Evolutionary conservation across 1,284 basidiomycete species (phyloP), one percentile per base, ranked within the genome.

Genomic region (Irpex lacteus): DNA sequence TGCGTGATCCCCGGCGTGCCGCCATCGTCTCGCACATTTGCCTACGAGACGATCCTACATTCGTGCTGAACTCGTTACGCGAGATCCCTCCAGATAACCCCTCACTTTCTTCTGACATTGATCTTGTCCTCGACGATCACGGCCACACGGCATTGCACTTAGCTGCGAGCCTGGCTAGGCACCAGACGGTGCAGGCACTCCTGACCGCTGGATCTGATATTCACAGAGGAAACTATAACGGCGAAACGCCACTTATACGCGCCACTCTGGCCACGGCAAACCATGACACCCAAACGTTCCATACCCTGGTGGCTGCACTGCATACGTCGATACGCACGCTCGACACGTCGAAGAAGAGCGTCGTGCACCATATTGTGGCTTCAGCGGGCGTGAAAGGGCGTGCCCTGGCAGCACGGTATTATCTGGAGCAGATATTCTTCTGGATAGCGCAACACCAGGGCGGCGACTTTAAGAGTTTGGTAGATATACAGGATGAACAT

Each of bases 61-160:
- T 81, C 2, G 81, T 92, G 3, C 74, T 94, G 3, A 85, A 90
- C 62, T 76, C 89, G 19, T 76, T 93, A 26, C 85, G 86, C 56
- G 86, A 88, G 71, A 80, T 90, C 34, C 78, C 82, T 7, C 78
- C 83, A 7, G 82, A 87, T 66, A 80, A 82, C 60, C 70, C 73
- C 21, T 68, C 67, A 64, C 65, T 70, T 60, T 69, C 66, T 68
- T 74, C 54, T 21, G 93, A 95, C 66, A 79, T 92, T 58, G 92
- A 98, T 74, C 83, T 86, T 18, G 83, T 96, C 53, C 85, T 98
- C 47, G 98, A 99, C 72, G 95, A 98, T 68, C 91, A 96, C 72
- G 94, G 95, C 0, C 97, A 99, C 76, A 96, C 95, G 0, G 91
- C 97, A 5, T 81, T 99, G 34, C 98, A 99, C 75, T 87, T 98